These are phyloP conservation scores for Ceratobasidium sp. DNA, from an alignment of 1,284 basidiomycete species.

Conservation along the genomic window DNA sequence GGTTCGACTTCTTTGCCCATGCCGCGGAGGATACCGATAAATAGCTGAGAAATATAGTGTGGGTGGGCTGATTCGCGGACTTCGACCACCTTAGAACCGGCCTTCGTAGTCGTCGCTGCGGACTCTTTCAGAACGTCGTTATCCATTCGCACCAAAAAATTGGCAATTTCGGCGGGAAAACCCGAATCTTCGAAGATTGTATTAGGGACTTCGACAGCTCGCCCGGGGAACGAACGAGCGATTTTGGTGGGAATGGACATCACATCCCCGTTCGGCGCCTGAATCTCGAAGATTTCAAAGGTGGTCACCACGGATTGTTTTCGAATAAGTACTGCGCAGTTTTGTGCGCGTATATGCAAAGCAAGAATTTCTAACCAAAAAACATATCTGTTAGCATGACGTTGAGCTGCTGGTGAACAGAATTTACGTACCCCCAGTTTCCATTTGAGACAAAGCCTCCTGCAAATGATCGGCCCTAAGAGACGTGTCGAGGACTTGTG, in stretches of 20 bases:
- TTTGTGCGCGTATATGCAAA: constrained; percentile 61
- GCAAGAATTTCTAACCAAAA: constrained; percentile 54
- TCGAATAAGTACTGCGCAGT: constrained; percentile 62
- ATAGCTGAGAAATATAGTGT: constrained; percentile 61
- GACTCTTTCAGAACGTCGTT: constrained; percentile 48
- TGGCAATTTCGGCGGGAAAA: constrained; percentile 55
- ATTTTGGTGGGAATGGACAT: constrained; percentile 60
- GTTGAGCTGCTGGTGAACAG: not conserved
- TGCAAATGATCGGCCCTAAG: not conserved
- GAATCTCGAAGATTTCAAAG: constrained; percentile 63
- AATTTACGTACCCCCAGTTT: constrained; percentile 49
- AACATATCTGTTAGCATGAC: not conserved
- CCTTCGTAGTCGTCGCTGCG: constrained; percentile 49
- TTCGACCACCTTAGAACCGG: constrained; percentile 53
- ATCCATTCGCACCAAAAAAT: constrained; percentile 58
- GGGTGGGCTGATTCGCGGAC: constrained; percentile 57
- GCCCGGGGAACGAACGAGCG: constrained; percentile 56
- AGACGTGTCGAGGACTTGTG: not conserved
- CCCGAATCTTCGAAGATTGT: constrained; percentile 51
- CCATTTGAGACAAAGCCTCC: not conserved
- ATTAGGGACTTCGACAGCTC: constrained; percentile 46
- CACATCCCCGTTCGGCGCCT: constrained; percentile 55
- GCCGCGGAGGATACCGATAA: constrained; percentile 61
- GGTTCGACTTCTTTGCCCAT: constrained; percentile 53
- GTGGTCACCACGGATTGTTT: constrained; percentile 51